A percentile compares a stretch with the other conserved stretches of the same genome.
These are phyloP conservation scores for Ogataea haglerorum DNA, from an alignment of 805 yeast species.

Conservation along the genomic window DNA sequence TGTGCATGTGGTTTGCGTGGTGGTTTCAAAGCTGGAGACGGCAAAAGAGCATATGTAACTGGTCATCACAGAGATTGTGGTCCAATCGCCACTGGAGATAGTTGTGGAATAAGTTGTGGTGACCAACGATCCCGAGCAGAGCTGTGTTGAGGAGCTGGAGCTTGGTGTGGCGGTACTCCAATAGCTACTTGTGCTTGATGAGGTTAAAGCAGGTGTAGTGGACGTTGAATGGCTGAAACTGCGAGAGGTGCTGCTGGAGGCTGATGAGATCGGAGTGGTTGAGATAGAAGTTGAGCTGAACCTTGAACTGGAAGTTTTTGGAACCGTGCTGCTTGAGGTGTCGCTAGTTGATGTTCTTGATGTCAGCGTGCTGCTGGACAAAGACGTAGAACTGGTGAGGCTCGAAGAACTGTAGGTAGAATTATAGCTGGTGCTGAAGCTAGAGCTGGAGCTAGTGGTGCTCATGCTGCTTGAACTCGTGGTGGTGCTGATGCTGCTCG, in stretches of 20 bases:
- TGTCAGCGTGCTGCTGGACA: neutral
- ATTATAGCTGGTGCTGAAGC: neutral
- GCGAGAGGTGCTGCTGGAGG: too few species aligned
- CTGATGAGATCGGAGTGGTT: neutral
- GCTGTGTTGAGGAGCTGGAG: too few species aligned
- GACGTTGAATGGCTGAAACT: too few species aligned
- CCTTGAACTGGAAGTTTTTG: neutral
- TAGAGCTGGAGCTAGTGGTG: conserved; percentile 3
- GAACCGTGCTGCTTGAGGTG: neutral
- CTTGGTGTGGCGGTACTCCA: too few species aligned
- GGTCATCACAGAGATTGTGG: conserved; percentile 1
- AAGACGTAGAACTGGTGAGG: neutral
- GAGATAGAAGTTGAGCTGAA: neutral
- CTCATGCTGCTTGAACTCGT: neutral
- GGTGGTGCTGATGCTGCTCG: conserved; percentile 1
- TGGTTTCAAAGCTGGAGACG: conserved; percentile 3
- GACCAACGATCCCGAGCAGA: conserved; percentile 4
- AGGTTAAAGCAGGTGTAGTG: too few species aligned
- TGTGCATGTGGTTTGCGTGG: conserved; percentile 9
- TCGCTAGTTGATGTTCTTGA: neutral
- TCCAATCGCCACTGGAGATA: conserved; percentile 1
- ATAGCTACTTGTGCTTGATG: too few species aligned
- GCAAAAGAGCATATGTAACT: conserved; percentile 1
- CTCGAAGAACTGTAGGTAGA: neutral
- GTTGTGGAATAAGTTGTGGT: neutral